phyloP scores from a whole-genome alignment of 805 yeast genomes.

The Lachancea waltii region DNA sequence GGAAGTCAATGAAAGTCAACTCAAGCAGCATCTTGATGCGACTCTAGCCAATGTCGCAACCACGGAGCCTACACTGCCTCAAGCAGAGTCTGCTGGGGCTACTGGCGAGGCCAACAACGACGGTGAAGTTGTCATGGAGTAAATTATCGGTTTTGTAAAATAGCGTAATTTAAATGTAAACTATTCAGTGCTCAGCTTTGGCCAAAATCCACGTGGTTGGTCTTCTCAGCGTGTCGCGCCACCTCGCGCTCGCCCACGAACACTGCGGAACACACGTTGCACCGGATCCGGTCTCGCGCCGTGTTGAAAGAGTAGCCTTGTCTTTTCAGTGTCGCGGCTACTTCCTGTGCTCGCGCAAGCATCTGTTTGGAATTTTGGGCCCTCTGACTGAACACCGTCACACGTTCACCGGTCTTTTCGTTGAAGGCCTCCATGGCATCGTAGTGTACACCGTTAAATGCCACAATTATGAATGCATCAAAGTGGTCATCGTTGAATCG shows the following conservation, averaged over 20 bases:
- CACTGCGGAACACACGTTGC: constrained; percentile 46
- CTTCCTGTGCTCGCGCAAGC: constrained; percentile 32
- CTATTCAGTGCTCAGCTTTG: constrained; percentile 33
- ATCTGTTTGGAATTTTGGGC: constrained; percentile 31
- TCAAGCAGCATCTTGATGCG: constrained; percentile 25
- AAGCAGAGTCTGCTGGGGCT: constrained; percentile 17
- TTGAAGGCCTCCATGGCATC: constrained; percentile 48
- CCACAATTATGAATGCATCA: constrained; percentile 42
- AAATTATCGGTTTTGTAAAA: no score
- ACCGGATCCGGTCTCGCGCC: constrained; percentile 47
- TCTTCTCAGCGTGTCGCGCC: constrained; percentile 52
- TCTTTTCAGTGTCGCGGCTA: constrained; percentile 42
- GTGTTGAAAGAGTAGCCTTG: constrained; percentile 62
- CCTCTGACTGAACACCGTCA: constrained; percentile 38
- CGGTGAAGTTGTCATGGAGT: constrained; percentile 16
- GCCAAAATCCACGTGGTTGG: constrained; percentile 59
- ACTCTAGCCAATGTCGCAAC: constrained; percentile 25
- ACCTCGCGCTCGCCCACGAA: constrained; percentile 62
- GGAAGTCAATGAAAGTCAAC: constrained; percentile 36
- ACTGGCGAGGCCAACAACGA: constrained; percentile 19
- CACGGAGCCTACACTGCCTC: constrained; percentile 33
- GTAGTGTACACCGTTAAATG: constrained; percentile 70
- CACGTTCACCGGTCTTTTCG: constrained; percentile 16
- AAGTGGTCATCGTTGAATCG: constrained; percentile 43
- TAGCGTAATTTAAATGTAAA: no score